Evolutionary conservation across 805 yeast genomes (phyloP), one percentile per base, ranked within the genome.

Genomic region (Starmerella roubikii): DNA sequence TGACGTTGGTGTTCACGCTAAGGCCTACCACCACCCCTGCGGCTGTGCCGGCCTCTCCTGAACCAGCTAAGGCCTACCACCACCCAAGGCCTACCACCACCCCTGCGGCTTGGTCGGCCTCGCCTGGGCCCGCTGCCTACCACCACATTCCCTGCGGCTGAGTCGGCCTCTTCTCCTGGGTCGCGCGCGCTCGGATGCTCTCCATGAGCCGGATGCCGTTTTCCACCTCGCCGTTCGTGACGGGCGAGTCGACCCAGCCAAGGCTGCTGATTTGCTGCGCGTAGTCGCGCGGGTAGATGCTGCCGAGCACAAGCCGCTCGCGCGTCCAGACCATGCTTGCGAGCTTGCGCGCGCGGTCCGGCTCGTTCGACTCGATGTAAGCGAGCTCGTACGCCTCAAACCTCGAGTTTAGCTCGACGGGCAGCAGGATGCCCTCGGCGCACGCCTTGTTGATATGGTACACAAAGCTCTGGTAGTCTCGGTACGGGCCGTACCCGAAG

Each of bases 221-320:
- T 20, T 39, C 43, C 35, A 32, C 34, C 32, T 37, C 39, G 24
- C 35, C 45, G 27, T 38, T 38, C 13, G 25, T 29, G 13, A 42
- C 28, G 1, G 40, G 42, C 18, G 42, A 33, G 29, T 45, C 44
- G 15, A 32, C 29, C 49, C 49, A 45, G 8, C 48, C 49, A 13
- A 40, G 30, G 18, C 12, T 26, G 13, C 35, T 37, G 12, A 40
- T 32, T 3, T 20, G 19, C 7, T 25, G 27, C 23, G 28, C 27
- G 39, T 43, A 46, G 17, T 40, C 36, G 12, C 39, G 41, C 4
- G 37, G 35, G 26, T 41, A 25, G 30, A 34, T 33, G 9, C 43
- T 37, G 12, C 48, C 49, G 11, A 29, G 20, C 18, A 35, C 27
- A 18, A 44, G 32, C 11, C 49, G 42, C 34, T 46, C 48, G n/a